These are phyloP conservation scores for Xylaria curta DNA, from an alignment of 495 filamentous ascomycete species.

Conservation along the genomic window DNA sequence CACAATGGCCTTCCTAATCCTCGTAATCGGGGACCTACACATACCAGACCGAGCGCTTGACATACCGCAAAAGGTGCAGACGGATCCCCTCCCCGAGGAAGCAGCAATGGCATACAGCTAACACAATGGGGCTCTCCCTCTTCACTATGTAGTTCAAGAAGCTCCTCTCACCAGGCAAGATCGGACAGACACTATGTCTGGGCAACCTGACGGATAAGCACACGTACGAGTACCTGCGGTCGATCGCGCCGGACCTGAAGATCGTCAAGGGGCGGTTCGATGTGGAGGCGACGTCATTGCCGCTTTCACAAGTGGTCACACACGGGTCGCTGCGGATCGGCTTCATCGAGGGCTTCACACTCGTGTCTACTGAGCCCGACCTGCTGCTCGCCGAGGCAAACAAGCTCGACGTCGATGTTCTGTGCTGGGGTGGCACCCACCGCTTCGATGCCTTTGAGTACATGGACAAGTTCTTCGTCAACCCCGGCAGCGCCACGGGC, in stretches of 20 bases:
- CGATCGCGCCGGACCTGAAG: slow-evolving; percentile 90
- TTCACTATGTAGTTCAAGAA: slow-evolving; percentile 80
- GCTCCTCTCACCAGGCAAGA: slow-evolving; percentile 96
- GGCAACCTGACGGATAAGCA: slow-evolving; percentile 95
- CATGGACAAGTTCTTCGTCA: slow-evolving; percentile 98
- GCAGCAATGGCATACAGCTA: slow-evolving; percentile 11
- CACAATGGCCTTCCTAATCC: slow-evolving; percentile 63
- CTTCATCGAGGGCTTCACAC: slow-evolving; percentile 95
- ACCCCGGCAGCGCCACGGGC: slow-evolving; percentile 93
- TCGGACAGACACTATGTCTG: slow-evolving; percentile 94
- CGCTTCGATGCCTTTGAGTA: slow-evolving; percentile 98
- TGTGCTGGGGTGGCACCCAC: slow-evolving; percentile 98
- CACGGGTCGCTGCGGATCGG: slow-evolving; percentile 94
- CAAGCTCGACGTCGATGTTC: slow-evolving; percentile 94
- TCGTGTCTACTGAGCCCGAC: slow-evolving; percentile 92
- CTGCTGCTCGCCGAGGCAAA: slow-evolving; percentile 89
- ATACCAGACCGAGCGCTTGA: slow-evolving; percentile 93
- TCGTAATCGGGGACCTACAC: slow-evolving; percentile 96
- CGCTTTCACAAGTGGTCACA: slow-evolving; percentile 90
- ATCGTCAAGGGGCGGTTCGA: slow-evolving; percentile 95
- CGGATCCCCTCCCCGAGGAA: not conserved
- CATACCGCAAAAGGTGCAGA: slow-evolving; percentile 83
- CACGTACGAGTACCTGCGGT: slow-evolving; percentile 93
- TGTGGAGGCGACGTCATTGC: slow-evolving; percentile 87
- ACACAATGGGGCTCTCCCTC: not conserved